Evolutionary conservation across 257 asterid species (phyloP), one percentile per base, ranked within the genome.

Genomic region (Jasminum sambac): DNA sequence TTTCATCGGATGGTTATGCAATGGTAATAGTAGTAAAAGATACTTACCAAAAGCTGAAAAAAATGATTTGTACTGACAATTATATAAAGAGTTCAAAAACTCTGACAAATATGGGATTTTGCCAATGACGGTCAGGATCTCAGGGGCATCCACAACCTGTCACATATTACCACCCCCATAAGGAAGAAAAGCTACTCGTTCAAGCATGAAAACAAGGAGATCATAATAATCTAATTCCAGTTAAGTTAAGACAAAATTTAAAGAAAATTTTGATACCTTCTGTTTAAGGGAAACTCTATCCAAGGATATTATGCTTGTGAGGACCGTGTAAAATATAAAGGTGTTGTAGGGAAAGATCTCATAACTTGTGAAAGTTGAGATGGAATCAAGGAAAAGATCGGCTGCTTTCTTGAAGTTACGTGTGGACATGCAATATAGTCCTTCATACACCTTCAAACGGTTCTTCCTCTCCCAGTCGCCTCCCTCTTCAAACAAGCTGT

Each of bases 381-480:
- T 94, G 46, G 99, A 91, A 78, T 91, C 99, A 6, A 95, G 95
- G 81, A 95, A 91, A 72, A 95, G 98, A 60, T 67, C 72, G 0
- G 99, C 95, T 38, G 99, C 96, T 87, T 86, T 95, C 85, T 91
- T 88, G 82, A 94, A 89, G 78, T 94, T 86, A 64, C 97, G 99
- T 42, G 97, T 89, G 38, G 98, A 86, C 99, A 95, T 89, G 83
- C 96, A 95, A 74, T 79, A 95, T 74, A 95, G 84, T 41, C 99
- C 99, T 80, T 95, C 99, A 11, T 91, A 95, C 66, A 89, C 93
- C 87, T 92, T 92, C 87, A 92, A 78, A 70, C 98, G 89, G 74
- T 92, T 92, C 92, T 92, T 92, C 63, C 98, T 88, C 82, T 92
- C 98, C 98, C 98, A 92, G 76, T 92, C 98, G 77, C 98, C 86